Base-by-base conservation (phyloP, 352 stramenopile species). In the Phytophthora podocarpi region DNA sequence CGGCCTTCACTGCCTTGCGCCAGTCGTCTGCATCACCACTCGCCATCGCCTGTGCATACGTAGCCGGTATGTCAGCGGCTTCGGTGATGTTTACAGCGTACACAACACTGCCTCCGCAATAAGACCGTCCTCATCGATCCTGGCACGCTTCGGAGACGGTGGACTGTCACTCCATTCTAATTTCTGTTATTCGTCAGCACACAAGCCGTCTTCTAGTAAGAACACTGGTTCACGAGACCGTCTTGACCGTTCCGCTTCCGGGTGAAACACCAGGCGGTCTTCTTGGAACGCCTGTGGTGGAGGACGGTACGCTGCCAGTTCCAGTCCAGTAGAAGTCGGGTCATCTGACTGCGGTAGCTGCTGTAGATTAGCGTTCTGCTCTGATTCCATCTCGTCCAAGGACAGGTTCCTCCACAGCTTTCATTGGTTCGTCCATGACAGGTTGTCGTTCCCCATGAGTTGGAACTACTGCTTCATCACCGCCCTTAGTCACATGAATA, bases 71-170 rank as follows among this genome's bases (percentile, higher is more conserved):
- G 13, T 54, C 31, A 1, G 3, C 1, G 12, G 26, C 26, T 4
- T 60, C 32, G 1, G 8, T 24, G 15, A 66, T 32, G 12, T 32
- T 66, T 11, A 35, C 58, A n/a, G 31, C 40, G 20, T 55, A 60
- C 20, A 41, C 34, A 2, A 51, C 7, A 59, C 35, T 5, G 37
- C 59, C 28, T 59, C 43, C 23, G 36, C 51, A n/a, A 68, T 52
- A n/a, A 63, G 51, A 1, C 32, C n/a, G 6, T 63, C 51, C 15
- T 58, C 46, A 13, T 64, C 55, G 23, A 64, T 10, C 16, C 46
- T 23, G 12, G 18, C 11, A 23, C 45, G 11, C 42, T 54, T 62
- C 2, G 35, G 30, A 1, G 18, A 34, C 27, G 30, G 31, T 2
- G 52, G 31, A 52, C 32, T 9, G 21, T 59, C 40, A 30, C 40